Base-by-base conservation (phyloP, 1,139 yeast species). In the Taphrina flavorubra region DNA sequence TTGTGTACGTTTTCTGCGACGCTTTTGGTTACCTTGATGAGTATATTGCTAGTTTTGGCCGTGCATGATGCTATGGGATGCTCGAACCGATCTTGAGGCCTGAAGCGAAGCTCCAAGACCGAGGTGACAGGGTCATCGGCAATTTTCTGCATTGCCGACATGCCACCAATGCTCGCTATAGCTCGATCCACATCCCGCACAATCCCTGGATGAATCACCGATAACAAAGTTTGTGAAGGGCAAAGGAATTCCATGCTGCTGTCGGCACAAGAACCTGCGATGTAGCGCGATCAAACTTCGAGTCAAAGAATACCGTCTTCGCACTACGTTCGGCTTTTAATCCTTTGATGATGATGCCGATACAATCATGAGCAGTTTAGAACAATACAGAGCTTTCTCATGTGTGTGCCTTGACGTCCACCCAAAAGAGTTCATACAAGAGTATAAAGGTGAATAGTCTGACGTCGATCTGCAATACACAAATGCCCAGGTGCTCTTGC, bases 201-300 rank as follows among this genome's bases (percentile, higher is more conserved):
- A 34, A 83, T 82, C 49, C 91, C 81, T 0, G 99, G 99, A 71
- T 89, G 83, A 76, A 94, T 99, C 36, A 94, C 83, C 3, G 70
- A 47, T 14, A 58, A 42, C 11, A 51, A n/a, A 10, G 51, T 20
- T 13, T 39, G 10, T 34, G 37, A n/a, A 20, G 68, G 64, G 46
- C 62, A 58, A 8, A 3, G 34, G 36, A 8, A 49, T 10, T 49
- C 47, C 47, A 44, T 44, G 47, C 18, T 44, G 31, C 31, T 25
- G 31, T 25, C 31, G 31, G 31, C 31, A 25, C 31, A 25, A 25
- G 31, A 4, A 25, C 31, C 31, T 25, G 4, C 31, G 4, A 25
- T 25, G 31, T 2, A 25, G 31, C 31, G 31, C 31, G 31, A 25
- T 25, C 31, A 25, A 25, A 25, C 4, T 25, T 25, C 31, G 31